These are phyloP conservation scores for Malus orientalis DNA, from an alignment of 306 rosid species.

Conservation along the genomic window DNA sequence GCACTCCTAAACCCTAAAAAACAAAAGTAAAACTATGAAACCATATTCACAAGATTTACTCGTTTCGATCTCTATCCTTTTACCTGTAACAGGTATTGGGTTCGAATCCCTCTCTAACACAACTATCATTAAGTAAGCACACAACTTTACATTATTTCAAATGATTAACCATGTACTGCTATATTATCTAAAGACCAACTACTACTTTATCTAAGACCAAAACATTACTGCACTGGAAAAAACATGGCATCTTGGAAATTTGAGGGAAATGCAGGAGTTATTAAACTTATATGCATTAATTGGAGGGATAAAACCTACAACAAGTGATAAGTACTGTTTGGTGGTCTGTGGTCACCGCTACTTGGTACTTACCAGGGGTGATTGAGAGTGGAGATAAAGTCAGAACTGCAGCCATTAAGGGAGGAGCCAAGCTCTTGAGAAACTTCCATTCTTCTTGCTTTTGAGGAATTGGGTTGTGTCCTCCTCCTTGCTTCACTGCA, in stretches of 20 bases:
- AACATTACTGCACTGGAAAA: not conserved
- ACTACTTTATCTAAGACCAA: not conserved
- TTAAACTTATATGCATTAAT: not conserved
- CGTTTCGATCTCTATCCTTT: no score
- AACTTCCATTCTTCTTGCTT: slow-evolving; percentile 16
- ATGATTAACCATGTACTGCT: not conserved
- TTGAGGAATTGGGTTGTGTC: slow-evolving; percentile 16
- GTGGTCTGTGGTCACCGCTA: not conserved
- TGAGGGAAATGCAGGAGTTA: not conserved
- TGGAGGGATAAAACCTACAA: not conserved
- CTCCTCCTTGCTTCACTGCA: slow-evolving; percentile 21
- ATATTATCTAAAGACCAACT: no score
- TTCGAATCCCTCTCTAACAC: no score
- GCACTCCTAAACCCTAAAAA: no score
- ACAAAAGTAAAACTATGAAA: no score
- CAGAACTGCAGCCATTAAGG: slow-evolving; percentile 47
- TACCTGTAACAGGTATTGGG: no score
- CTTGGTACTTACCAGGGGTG: slow-evolving; percentile 31
- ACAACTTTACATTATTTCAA: not conserved
- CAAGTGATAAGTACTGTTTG: not conserved
- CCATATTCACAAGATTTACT: no score
- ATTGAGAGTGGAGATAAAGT: slow-evolving; percentile 46
- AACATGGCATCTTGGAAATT: not conserved
- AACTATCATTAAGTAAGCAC: no score
- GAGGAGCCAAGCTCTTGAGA: slow-evolving; percentile 44